Evolutionary conservation across 768 basidiomycete species (phyloP).

Genomic region (Leccinum truebloodii): DNA sequence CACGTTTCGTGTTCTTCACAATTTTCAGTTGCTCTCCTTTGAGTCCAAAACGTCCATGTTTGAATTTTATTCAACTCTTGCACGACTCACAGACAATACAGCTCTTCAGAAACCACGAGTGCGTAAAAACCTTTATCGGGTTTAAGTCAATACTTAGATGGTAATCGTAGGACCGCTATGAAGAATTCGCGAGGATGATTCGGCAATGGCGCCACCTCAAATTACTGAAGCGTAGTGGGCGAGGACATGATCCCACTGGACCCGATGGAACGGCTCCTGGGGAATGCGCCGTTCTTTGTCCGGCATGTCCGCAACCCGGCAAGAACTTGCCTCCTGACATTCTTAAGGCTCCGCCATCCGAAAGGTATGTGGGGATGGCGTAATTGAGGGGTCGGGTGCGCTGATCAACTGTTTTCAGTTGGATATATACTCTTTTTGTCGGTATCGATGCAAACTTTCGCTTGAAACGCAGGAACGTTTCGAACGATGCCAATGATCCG

Average conservation of each 20-base stretch:
- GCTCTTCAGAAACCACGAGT: too few species aligned
- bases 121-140: too few species aligned
- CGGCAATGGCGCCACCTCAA: constrained; percentile 3
- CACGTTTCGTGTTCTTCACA: too few species aligned
- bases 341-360: neutral
- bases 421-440: neutral
- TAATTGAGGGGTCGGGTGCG: neutral
- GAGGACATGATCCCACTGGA: neutral
- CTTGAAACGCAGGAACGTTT: neutral
- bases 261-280: neutral
- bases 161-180: too few species aligned
- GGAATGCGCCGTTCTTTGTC: neutral
- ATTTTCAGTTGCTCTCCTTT: too few species aligned
- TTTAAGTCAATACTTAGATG: too few species aligned
- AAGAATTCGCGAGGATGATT: too few species aligned
- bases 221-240: neutral
- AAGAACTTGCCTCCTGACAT: neutral
- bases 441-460: neutral
- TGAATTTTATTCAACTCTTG: too few species aligned
- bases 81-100: too few species aligned
- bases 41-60: too few species aligned
- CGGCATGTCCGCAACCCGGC: neutral
- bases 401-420: neutral
- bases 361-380: neutral
- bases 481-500: neutral